Percentiles rank a stretch among this genome's conserved stretches.
phyloP scores from a whole-genome alignment of 2,329 filamentous ascomycete species.

The Fusarium albidum region DNA sequence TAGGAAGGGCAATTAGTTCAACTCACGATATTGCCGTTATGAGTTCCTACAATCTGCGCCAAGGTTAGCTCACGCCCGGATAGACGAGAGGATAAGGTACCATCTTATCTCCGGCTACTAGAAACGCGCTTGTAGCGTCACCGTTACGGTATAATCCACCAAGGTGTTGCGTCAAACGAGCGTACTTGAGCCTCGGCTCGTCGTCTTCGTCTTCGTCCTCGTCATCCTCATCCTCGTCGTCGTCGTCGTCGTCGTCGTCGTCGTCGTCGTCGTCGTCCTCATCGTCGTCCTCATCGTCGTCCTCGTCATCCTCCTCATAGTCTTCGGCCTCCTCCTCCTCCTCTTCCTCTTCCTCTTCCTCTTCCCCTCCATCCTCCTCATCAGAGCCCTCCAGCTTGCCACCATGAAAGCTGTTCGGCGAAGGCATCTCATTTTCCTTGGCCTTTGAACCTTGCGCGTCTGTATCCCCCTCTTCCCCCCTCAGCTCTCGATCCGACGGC shows the following conservation, averaged over 20 bases:
- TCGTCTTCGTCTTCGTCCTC: slow-evolving; percentile 89
- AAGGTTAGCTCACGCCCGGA: slow-evolving; percentile 26
- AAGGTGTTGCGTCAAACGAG: slow-evolving; percentile 82
- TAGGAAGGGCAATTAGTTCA: background rate
- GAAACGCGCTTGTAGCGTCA: slow-evolving; percentile 90
- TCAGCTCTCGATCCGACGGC: slow-evolving; percentile 47
- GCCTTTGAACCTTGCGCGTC: slow-evolving; percentile 17
- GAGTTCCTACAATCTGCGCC: slow-evolving; percentile 84
- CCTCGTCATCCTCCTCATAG: slow-evolving; percentile 25
- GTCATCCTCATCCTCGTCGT: slow-evolving; percentile 70
- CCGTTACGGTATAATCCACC: slow-evolving; percentile 88
- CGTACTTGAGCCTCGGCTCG: slow-evolving; percentile 93
- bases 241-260: slow-evolving; percentile 53
- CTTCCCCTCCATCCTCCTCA: slow-evolving; percentile 16
- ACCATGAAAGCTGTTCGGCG: slow-evolving; percentile 24
- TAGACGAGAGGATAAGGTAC: slow-evolving; percentile 54
- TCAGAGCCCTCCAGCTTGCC: slow-evolving; percentile 34
- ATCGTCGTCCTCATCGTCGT: slow-evolving; percentile 29
- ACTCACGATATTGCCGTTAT: slow-evolving; percentile 94
- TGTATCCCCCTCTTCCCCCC: background rate
- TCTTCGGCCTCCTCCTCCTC: slow-evolving; percentile 31
- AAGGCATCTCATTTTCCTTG: slow-evolving; percentile 8
- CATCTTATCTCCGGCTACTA: slow-evolving; percentile 97
- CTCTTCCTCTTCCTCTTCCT: slow-evolving; percentile 18
- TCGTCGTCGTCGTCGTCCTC: slow-evolving; percentile 41